Evolutionary conservation across 2,329 filamentous ascomycete species (phyloP), one percentile per base, ranked within the genome.

Genomic region (Neophaeococcomyces aloes): DNA sequence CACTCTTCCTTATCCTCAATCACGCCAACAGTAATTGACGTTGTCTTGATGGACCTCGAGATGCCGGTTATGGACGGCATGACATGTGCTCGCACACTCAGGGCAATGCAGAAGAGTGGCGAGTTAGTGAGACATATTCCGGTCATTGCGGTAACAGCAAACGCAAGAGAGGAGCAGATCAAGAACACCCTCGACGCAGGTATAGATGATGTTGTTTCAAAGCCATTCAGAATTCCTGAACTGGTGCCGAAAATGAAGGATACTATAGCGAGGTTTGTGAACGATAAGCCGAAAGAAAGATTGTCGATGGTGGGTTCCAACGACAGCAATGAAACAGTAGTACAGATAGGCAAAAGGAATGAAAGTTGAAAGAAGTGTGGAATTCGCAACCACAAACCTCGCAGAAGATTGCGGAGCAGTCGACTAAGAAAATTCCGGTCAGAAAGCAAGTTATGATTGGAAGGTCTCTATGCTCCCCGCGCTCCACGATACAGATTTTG

Each of bases 11-110:
- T 4, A 2, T 29, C 31, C 21, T 21, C 10, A 6, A 15, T 7
- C 5, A 35, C 15, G 17, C 30, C 15, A 23, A 27, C 17, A 0
- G 47, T 53, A 3, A 58, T 84, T 18, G 76, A 77, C 7, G 70
- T 86, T 35, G 79, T 88, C 10, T 61, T 88, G 4, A 86, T 88
- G 83, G 84, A 88, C 57, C 69, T 86, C 37, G 83, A 87, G 56
- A 88, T 88, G 83, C 83, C 83, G 1, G 72, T 86, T 33, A 87
- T 87, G 83, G 82, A 88, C 55, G 84, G 84, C 29, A 75, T 84
- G 61, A 81, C 81, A 2, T 86, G 83, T 50, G 79, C 83, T 10
- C 70, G 72, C 32, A 74, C 68, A 47, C 86, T 89, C 42, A 73
- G 84, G 14, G 72, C 81, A 47, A 66, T 84, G 14, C 81, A 88